A percentile compares a stretch with the other conserved stretches of the same genome.
Conservation (phyloP, 2,329 filamentous ascomycete species). For the Colletotrichum chrysophilum region DNA sequence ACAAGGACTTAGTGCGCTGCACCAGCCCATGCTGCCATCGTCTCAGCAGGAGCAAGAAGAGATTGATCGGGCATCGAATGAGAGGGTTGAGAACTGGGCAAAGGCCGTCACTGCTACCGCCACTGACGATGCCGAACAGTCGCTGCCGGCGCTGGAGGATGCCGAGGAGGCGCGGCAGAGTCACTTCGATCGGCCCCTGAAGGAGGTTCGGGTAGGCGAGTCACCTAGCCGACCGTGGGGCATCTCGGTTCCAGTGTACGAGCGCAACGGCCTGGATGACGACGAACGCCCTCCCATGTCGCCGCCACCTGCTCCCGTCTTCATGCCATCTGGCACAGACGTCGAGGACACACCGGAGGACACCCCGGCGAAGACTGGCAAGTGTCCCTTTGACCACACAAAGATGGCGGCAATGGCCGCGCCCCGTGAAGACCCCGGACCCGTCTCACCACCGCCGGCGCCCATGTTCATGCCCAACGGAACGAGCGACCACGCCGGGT, state of each 20-base stretch:
- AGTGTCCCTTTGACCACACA: conserved; percentile 65
- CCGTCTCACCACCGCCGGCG: conserved; percentile 62
- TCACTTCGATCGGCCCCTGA: conserved; percentile 83
- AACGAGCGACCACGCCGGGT: conserved; percentile 22
- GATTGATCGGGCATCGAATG: conserved; percentile 61
- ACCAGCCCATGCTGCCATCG: conserved; percentile 82
- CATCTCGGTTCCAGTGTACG: conserved; percentile 75
- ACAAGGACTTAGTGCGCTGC: conserved; percentile 83
- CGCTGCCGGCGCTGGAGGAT: conserved; percentile 26
- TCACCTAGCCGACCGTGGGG: conserved; percentile 94
- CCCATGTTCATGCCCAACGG: conserved; percentile 55
- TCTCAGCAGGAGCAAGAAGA: conserved; percentile 54
- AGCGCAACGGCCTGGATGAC: conserved; percentile 39
- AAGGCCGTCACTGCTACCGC: conserved; percentile 69
- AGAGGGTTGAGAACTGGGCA: conserved; percentile 86
- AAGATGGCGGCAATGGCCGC: conserved; percentile 43
- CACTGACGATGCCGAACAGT: conserved; percentile 41
- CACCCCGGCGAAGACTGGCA: conserved; percentile 38
- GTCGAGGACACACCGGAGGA: conserved; percentile 22
- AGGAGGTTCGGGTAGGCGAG: conserved; percentile 91
- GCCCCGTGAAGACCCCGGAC: conserved; percentile 25
- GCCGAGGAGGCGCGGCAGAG: conserved; percentile 66
- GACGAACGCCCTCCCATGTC: conserved; percentile 54
- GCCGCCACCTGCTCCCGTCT: conserved; percentile 63
- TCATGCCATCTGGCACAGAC: conserved; percentile 46